Conservation (phyloP, 805 yeast species). For the Ogataea sp. region DNA sequence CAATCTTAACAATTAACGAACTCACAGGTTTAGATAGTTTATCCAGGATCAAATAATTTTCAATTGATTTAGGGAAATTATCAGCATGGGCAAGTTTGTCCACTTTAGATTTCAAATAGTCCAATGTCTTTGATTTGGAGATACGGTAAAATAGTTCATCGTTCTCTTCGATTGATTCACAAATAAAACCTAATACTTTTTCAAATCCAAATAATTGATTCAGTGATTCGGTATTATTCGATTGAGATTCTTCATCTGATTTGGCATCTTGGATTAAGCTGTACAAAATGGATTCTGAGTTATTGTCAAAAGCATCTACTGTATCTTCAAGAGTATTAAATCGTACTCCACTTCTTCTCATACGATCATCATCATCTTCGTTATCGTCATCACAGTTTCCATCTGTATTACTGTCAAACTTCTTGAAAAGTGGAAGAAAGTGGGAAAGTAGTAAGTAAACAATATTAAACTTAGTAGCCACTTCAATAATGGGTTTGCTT, state of each 20-base stretch:
- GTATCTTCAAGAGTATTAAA: constrained; percentile 36
- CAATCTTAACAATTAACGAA: constrained; percentile 3
- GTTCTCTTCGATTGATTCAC: constrained; percentile 33
- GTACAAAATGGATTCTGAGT: constrained; percentile 11
- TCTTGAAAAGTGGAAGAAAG: constrained; percentile 20
- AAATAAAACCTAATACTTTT: constrained; percentile 22
- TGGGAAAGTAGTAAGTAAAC: constrained; percentile 31
- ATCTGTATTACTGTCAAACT: constrained; percentile 11
- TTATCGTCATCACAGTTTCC: neutral
- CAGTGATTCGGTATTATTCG: too few relatives aligned
- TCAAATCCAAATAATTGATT: constrained; percentile 19
- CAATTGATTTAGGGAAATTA: constrained; percentile 32
- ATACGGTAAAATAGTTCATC: constrained; percentile 39
- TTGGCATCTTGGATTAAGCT: constrained; percentile 18
- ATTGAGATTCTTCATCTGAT: too few relatives aligned
- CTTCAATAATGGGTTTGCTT: constrained; percentile 31
- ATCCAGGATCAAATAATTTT: constrained; percentile 16
- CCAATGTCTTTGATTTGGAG: constrained; percentile 28
- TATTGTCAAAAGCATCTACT: constrained; percentile 25
- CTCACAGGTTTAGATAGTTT: constrained; percentile 7
- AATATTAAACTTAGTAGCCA: constrained; percentile 33
- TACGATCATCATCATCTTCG: constrained; percentile 3
- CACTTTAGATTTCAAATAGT: constrained; percentile 32
- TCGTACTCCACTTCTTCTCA: constrained; percentile 12
- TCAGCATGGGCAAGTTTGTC: constrained; percentile 20